Evolutionary conservation across 371 early-diverging fungal species (phyloP).

Genomic region (Syncephalis plumigaleata): DNA sequence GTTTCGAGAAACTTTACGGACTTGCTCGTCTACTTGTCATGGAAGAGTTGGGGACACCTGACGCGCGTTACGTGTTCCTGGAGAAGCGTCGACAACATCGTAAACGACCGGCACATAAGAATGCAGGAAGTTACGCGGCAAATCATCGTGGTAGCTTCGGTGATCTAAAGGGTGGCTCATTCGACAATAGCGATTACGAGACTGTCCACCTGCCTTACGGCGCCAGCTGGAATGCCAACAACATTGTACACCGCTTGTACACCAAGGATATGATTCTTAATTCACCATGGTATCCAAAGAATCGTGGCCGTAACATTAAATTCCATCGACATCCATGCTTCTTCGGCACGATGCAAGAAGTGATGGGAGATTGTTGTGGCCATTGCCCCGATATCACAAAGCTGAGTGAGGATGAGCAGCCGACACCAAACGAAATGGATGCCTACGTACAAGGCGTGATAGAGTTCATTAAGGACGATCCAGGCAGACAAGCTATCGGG

Average conservation of each 20-base stretch:
- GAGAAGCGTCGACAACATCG: conserved; percentile 6
- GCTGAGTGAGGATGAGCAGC: conserved; percentile 3
- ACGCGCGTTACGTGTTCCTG: conserved; percentile 6
- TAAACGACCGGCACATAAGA: conserved; percentile 9
- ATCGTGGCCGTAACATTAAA: not conserved
- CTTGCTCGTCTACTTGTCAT: conserved; percentile 12
- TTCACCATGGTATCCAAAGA: conserved; percentile 4
- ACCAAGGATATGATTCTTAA: conserved; percentile 11
- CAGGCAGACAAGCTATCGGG: conserved; percentile 14
- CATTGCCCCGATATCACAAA: conserved; percentile 7
- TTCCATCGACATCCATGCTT: conserved; percentile 14
- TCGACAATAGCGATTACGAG: conserved; percentile 12
- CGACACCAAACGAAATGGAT: conserved; percentile 2
- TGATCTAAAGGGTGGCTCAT: conserved; percentile 5
- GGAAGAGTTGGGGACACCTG: conserved; percentile 7
- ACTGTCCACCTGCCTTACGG: conserved; percentile 11
- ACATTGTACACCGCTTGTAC: conserved; percentile 4
- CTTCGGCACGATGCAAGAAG: conserved; percentile 12
- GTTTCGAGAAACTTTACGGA: conserved; percentile 12
- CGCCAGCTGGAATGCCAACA: conserved; percentile 5
- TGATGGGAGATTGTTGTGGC: conserved; percentile 12
- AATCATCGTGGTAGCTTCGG: not conserved
- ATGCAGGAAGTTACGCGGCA: conserved; percentile 6
- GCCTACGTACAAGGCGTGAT: conserved; percentile 8
- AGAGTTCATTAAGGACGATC: conserved; percentile 12